Percentiles rank a stretch among this genome's conserved stretches.
These are phyloP conservation scores for Crucihimalaya himalaica DNA, from an alignment of 345 rosid genomes.

Conservation along the genomic window DNA sequence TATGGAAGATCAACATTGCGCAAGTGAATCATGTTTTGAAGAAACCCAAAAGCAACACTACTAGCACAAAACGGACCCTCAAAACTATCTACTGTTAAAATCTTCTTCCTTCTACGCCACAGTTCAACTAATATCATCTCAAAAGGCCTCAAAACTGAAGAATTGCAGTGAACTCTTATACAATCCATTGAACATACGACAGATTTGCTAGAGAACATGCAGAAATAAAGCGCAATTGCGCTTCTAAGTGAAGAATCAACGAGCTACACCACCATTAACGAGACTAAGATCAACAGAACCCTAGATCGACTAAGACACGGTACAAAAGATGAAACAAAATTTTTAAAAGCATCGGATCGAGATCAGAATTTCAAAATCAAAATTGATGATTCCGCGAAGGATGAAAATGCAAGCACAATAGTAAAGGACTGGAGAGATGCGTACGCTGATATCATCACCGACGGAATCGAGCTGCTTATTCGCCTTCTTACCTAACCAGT, in stretches of 20 bases:
- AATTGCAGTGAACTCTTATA: background rate
- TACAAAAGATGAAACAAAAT: background rate
- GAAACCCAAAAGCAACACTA: background rate
- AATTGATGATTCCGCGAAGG: background rate
- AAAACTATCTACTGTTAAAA: background rate
- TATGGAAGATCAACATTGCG: background rate
- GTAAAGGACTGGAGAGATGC: conserved; percentile 4
- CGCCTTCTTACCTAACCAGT: conserved; percentile 77
- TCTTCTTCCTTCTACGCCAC: background rate
- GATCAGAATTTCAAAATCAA: conserved; percentile 7
- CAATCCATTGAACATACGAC: background rate
- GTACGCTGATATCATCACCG: conserved; percentile 83
- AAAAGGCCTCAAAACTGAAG: background rate
- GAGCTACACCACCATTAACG: background rate
- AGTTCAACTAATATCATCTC: background rate
- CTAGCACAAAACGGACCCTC: background rate
- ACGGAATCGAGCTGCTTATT: conserved; percentile 83
- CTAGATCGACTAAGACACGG: background rate
- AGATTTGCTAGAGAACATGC: background rate
- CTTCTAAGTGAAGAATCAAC: background rate
- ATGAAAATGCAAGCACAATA: background rate
- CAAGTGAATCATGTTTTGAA: conserved; percentile 4
- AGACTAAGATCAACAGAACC: background rate
- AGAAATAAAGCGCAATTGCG: conserved; percentile 12
- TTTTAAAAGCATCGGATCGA: conserved; percentile 10